Conservation (phyloP, 305 asterid genomes). For the Solanum aculeatissimum region DNA sequence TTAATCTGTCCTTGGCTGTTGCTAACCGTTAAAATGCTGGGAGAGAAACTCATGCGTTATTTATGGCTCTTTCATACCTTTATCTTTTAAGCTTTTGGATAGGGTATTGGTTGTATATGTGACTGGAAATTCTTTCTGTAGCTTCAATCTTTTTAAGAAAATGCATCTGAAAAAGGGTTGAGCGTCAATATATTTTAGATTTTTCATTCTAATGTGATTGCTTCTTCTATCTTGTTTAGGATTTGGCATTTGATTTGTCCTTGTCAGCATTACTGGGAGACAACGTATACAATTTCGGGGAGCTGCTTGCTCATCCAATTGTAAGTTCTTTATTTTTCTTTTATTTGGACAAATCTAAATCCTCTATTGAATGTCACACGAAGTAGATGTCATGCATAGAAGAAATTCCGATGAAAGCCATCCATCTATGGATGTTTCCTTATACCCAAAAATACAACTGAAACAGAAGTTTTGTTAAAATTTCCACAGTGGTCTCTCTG, state of each 20-base stretch:
- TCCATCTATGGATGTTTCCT: neutral
- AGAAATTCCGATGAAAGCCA: neutral
- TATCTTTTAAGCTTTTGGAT: neutral
- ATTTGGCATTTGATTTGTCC: slow-evolving; percentile 75
- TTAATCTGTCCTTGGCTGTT: neutral
- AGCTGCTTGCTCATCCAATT: slow-evolving; percentile 83
- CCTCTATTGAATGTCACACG: neutral
- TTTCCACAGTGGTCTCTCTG: neutral
- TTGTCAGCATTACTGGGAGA: slow-evolving; percentile 79
- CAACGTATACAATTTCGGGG: slow-evolving; percentile 77
- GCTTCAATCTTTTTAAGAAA: neutral
- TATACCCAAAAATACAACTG: neutral
- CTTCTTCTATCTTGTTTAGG: slow-evolving; percentile 26
- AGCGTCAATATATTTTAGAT: neutral
- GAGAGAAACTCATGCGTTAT: neutral
- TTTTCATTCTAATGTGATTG: neutral
- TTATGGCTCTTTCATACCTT: neutral
- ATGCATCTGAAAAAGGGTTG: neutral
- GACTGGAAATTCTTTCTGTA: neutral
- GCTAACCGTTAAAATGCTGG: neutral
- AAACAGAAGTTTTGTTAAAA: neutral
- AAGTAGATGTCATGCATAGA: neutral
- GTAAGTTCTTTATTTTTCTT: slow-evolving; percentile 32
- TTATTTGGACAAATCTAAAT: neutral
- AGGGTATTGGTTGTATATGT: neutral